Evolutionary conservation across 75 land plant species (phyloP).

Genomic region (Sequoiadendron giganteum): DNA sequence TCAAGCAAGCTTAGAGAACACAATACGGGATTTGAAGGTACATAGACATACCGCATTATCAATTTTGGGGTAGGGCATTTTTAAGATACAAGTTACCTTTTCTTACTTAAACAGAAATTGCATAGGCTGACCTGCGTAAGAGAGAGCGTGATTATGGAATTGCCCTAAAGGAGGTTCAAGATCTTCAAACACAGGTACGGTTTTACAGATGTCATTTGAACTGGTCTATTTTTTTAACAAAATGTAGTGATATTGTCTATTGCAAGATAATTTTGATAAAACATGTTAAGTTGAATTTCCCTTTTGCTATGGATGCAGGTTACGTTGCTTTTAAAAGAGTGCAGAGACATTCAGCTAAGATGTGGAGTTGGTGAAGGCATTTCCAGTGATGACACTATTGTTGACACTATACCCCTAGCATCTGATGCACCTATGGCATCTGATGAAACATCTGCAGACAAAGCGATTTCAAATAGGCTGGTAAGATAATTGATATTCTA

Average conservation of each 20-base stretch:
- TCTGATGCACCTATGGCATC: neutral
- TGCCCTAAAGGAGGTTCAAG: constrained; percentile 59
- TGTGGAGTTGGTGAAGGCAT: constrained; percentile 35
- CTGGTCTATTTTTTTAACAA: neutral
- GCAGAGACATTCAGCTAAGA: constrained; percentile 78
- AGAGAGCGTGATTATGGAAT: constrained; percentile 57
- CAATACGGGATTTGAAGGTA: constrained; percentile 69
- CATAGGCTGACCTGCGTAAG: constrained; percentile 78
- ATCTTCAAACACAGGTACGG: constrained; percentile 78
- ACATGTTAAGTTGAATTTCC: neutral
- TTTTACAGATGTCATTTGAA: neutral
- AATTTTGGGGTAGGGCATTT: neutral
- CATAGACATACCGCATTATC: neutral
- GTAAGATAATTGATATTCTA: constrained; percentile 29
- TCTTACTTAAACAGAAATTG: neutral
- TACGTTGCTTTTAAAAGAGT: constrained; percentile 88
- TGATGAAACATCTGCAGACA: constrained; percentile 38
- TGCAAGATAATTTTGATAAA: neutral
- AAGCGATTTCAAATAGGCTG: constrained; percentile 53
- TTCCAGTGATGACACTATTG: constrained; percentile 21
- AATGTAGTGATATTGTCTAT: neutral
- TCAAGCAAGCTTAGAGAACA: constrained; percentile 55
- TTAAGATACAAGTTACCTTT: neutral
- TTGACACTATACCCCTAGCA: neutral
- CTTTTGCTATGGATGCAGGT: constrained; percentile 42